Evolutionary conservation across 2,329 filamentous ascomycete genomes (phyloP).

Genomic region (Clarireedia monteithiana): DNA sequence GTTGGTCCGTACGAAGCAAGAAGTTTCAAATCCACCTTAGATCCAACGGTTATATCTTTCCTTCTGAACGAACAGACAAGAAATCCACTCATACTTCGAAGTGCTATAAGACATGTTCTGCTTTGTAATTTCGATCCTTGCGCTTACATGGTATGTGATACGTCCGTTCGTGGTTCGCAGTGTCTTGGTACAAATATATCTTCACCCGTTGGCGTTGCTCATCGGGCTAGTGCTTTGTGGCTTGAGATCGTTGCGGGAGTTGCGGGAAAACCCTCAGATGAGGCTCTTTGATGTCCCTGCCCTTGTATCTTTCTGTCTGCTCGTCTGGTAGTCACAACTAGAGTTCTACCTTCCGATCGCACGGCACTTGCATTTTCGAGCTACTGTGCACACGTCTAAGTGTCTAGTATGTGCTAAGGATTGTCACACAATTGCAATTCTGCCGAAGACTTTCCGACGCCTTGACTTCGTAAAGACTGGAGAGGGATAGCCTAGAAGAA

Average conservation of each 20-base stretch:
- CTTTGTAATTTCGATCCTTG: too few species aligned
- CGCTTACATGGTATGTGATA: too few species aligned
- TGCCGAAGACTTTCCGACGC: too few species aligned
- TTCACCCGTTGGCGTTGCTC: conserved; percentile 12
- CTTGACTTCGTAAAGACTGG: too few species aligned
- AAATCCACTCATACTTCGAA: too few species aligned
- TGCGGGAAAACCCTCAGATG: not conserved
- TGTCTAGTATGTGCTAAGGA: not conserved
- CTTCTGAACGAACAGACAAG: not conserved
- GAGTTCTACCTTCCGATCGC: not conserved
- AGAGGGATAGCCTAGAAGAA: not conserved
- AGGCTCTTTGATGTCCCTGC: not conserved
- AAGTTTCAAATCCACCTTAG: not conserved
- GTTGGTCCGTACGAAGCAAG: too few species aligned
- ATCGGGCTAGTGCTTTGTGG: not conserved
- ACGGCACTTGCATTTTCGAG: not conserved
- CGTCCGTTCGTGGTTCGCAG: too few species aligned
- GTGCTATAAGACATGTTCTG: too few species aligned
- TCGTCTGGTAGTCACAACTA: not conserved
- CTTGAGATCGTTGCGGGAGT: not conserved
- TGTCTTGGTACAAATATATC: not conserved
- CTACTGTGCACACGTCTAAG: not conserved
- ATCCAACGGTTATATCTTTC: not conserved
- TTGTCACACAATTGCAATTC: too few species aligned
- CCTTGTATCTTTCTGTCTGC: not conserved